These are phyloP conservation scores for Huntiella moniliformis DNA, from an alignment of 2,329 filamentous ascomycete species.

Conservation along the genomic window DNA sequence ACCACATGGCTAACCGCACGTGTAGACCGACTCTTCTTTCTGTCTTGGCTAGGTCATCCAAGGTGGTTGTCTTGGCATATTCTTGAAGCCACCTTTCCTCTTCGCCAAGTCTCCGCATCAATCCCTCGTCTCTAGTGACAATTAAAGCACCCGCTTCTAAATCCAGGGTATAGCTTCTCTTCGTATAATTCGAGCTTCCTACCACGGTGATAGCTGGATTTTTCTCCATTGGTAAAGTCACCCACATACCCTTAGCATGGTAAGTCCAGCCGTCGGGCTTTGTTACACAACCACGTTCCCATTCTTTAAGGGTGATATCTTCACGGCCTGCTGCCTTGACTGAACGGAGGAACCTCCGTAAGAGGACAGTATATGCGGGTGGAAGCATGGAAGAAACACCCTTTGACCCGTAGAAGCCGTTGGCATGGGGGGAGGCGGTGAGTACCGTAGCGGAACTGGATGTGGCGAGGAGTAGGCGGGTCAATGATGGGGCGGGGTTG, in stretches of 20 bases:
- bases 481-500: constrained; percentile 78
- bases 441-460: constrained; percentile 61
- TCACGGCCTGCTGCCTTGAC: constrained; percentile 28
- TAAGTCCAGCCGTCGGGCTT: constrained; percentile 85
- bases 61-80: constrained; percentile 47
- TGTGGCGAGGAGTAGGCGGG: constrained; percentile 53
- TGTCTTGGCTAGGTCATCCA: constrained; percentile 60
- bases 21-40: constrained; percentile 73
- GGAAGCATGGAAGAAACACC: constrained; percentile 83
- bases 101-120: constrained; percentile 55
- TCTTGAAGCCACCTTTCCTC: constrained; percentile 69
- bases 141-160: constrained; percentile 78
- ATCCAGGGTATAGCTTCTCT: constrained; percentile 79
- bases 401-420: constrained; percentile 80
- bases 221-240: constrained; percentile 48
- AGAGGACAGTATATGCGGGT: constrained; percentile 77
- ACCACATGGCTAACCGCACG: constrained; percentile 84
- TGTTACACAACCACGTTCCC: constrained; percentile 65
- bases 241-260: constrained; percentile 90
- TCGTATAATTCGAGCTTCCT: constrained; percentile 90
- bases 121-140: constrained; percentile 53
- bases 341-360: constrained; percentile 56
- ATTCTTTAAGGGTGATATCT: constrained; percentile 63
- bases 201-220: constrained; percentile 64
- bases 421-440: constrained; percentile 81